Evolutionary conservation across 805 yeast genomes (phyloP).

Genomic region (Candida incommunis): DNA sequence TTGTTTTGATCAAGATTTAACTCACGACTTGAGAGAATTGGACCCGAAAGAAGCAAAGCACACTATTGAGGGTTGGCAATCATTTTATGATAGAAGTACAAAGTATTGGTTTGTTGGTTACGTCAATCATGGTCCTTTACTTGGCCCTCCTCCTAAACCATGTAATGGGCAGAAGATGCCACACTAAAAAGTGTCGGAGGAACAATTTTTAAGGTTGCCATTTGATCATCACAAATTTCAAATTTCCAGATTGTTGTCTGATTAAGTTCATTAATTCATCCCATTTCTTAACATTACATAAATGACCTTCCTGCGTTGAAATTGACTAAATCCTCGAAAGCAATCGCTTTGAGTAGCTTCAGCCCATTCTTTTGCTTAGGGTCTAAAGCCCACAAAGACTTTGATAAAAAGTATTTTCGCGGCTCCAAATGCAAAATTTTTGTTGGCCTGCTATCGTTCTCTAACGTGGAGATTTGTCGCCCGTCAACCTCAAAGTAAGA

Average conservation of each 20-base stretch:
- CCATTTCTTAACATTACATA: background rate
- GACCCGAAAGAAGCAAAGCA: conserved; percentile 26
- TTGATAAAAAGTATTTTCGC: background rate
- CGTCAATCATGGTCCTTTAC: conserved; percentile 31
- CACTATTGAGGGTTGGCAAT: conserved; percentile 38
- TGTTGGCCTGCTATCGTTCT: background rate
- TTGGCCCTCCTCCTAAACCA: conserved; percentile 37
- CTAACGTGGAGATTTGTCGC: background rate
- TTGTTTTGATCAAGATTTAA: conserved; percentile 46
- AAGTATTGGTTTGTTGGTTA: conserved; percentile 52
- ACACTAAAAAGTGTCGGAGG: too few species aligned
- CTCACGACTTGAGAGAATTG: conserved; percentile 54
- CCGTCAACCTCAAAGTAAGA: background rate
- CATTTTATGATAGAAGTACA: conserved; percentile 29
- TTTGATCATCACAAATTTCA: background rate
- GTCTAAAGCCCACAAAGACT: background rate
- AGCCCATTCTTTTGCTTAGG: background rate
- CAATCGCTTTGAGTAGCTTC: background rate
- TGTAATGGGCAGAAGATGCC: conserved; percentile 21
- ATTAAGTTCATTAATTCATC: background rate
- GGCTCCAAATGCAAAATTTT: background rate
- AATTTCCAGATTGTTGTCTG: too few species aligned
- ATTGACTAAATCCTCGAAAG: background rate
- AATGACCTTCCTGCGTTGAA: background rate
- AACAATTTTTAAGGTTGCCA: too few species aligned